phyloP scores from a whole-genome alignment of 2,329 filamentous ascomycete genomes.

The Malbranchea zuffiana region DNA sequence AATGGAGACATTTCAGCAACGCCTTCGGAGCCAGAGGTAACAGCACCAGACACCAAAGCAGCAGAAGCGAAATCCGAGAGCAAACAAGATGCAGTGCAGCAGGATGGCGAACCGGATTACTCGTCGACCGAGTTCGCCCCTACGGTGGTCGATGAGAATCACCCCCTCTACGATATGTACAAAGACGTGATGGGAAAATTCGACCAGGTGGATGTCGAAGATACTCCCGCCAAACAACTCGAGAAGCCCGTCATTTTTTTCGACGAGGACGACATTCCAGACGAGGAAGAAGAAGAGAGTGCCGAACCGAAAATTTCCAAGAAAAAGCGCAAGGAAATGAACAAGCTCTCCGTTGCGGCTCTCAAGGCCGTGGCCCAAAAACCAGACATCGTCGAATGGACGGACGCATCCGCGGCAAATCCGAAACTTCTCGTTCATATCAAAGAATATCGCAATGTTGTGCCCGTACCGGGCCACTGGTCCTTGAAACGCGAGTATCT shows the following conservation, averaged over 20 bases:
- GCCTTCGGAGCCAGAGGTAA: slow-evolving; percentile 6
- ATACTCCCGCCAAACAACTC: slow-evolving; percentile 51
- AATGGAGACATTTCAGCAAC: slow-evolving; percentile 6
- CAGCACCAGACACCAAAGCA: slow-evolving; percentile 2
- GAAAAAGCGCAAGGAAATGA: slow-evolving; percentile 85
- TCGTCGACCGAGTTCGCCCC: slow-evolving; percentile 21
- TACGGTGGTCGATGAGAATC: slow-evolving; percentile 49
- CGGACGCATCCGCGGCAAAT: slow-evolving; percentile 83
- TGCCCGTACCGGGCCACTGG: slow-evolving; percentile 91
- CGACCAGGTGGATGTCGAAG: slow-evolving; percentile 52
- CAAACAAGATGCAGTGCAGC: neutral
- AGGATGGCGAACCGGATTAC: slow-evolving; percentile 32
- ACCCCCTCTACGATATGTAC: slow-evolving; percentile 75
- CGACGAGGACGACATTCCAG: slow-evolving; percentile 73
- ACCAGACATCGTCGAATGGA: slow-evolving; percentile 95
- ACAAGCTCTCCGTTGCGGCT: slow-evolving; percentile 87
- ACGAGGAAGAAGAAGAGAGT: slow-evolving; percentile 56
- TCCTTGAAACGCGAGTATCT: slow-evolving; percentile 93
- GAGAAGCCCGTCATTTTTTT: slow-evolving; percentile 81
- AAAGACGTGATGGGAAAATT: slow-evolving; percentile 75
- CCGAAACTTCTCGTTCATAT: slow-evolving; percentile 83
- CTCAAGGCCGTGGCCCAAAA: slow-evolving; percentile 84
- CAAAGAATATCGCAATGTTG: slow-evolving; percentile 88
- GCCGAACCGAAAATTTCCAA: slow-evolving; percentile 68
- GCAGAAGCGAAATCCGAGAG: neutral